Conservation (phyloP, 2,329 filamentous ascomycete genomes). For the Nannizzia gypsea region DNA sequence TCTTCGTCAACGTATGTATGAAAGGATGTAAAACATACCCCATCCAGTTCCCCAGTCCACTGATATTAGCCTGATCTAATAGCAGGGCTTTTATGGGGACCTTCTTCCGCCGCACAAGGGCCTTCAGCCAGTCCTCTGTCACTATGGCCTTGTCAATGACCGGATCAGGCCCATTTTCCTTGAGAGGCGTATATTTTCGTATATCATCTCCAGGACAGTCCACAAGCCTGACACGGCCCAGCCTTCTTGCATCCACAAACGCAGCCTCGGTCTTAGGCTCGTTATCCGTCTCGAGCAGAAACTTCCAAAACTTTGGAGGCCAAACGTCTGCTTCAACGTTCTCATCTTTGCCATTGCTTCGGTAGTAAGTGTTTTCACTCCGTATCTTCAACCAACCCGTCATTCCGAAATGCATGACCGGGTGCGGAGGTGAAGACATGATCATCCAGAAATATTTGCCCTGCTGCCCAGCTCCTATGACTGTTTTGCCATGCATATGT, state of each 20-base stretch:
- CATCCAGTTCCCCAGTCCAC: slow-evolving; percentile 95
- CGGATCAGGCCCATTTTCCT: slow-evolving; percentile 89
- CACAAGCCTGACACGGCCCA: slow-evolving; percentile 69
- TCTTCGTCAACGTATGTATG: not conserved
- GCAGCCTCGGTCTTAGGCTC: slow-evolving; percentile 54
- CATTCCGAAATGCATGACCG: slow-evolving; percentile 77
- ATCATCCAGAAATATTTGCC: slow-evolving; percentile 97
- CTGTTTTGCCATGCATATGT: slow-evolving; percentile 62
- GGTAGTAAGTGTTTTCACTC: slow-evolving; percentile 68
- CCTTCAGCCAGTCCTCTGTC: slow-evolving; percentile 61
- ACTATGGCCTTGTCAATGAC: slow-evolving; percentile 68
- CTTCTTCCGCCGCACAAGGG: slow-evolving; percentile 60
- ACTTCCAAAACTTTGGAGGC: slow-evolving; percentile 88
- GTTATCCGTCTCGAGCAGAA: slow-evolving; percentile 57
- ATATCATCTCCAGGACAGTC: slow-evolving; percentile 69
- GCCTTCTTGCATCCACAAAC: slow-evolving; percentile 71
- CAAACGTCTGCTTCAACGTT: slow-evolving; percentile 54
- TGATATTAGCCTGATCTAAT: slow-evolving; percentile 77
- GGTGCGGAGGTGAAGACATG: slow-evolving; percentile 65
- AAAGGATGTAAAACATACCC: slow-evolving; percentile 37
- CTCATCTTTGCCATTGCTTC: slow-evolving; percentile 45
- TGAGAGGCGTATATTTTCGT: slow-evolving; percentile 62
- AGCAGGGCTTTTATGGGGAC: slow-evolving; percentile 84
- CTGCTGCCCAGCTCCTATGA: slow-evolving; percentile 62
- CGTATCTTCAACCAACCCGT: slow-evolving; percentile 79